Evolutionary conservation across 192 early-diverging fungal species (phyloP).

Genomic region (Dispira parvispora): DNA sequence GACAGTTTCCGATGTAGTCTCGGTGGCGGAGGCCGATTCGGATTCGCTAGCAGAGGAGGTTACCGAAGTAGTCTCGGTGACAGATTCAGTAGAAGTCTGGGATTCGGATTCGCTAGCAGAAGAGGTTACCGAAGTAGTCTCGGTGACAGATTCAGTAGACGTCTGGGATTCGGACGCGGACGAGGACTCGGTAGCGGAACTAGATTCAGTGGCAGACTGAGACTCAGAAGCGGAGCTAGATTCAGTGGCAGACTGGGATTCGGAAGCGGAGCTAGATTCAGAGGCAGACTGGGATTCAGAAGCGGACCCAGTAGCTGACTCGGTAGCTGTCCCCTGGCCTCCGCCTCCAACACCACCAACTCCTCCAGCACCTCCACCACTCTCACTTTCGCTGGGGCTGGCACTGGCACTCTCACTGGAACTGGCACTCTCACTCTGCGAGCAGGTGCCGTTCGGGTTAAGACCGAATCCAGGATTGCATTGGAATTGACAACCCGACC

Average conservation of each 20-base stretch:
- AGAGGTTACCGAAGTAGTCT: too few species aligned
- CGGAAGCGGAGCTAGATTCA: neutral
- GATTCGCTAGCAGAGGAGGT: too few species aligned
- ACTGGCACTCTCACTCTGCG: neutral
- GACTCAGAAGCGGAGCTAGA: too few species aligned
- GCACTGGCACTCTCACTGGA: neutral
- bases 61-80: neutral
- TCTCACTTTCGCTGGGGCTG: neutral
- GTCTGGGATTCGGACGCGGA: too few species aligned
- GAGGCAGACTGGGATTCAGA: neutral
- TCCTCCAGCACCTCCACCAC: neutral
- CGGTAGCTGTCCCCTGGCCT: neutral
- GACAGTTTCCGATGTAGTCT: too few species aligned
- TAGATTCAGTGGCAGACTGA: neutral
- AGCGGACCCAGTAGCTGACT: neutral
- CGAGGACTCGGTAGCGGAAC: neutral
- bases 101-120: too few species aligned
- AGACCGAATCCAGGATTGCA: neutral
- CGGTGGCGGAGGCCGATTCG: too few species aligned
- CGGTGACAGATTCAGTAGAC: too few species aligned
- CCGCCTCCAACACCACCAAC: neutral
- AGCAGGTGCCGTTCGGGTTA: neutral
- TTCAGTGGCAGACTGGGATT: neutral
- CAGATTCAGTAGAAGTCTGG: too few species aligned
- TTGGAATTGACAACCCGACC: neutral